A percentile compares a stretch with the other conserved stretches of the same genome.
Conservation (phyloP, 2,329 filamentous ascomycete genomes). For the Stachybotrys chartarum region DNA sequence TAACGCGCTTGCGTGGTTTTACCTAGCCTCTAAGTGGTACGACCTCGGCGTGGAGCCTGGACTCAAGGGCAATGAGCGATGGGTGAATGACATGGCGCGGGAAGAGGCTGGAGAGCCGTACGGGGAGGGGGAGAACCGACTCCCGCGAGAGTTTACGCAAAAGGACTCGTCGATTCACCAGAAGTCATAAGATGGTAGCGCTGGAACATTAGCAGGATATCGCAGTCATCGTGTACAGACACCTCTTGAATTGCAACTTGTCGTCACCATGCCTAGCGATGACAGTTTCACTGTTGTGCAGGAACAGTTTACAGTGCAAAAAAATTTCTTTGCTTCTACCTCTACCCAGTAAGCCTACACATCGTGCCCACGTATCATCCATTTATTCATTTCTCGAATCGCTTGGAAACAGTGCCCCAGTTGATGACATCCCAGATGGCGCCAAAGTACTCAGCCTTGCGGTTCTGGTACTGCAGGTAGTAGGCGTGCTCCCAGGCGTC, state of each 20-base stretch:
- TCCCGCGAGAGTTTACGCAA: constrained; percentile 36
- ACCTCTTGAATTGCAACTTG: too few relatives aligned
- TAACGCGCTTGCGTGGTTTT: constrained; percentile 70
- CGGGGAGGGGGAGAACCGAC: constrained; percentile 47
- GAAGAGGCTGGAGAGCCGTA: constrained; percentile 53
- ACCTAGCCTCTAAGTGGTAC: constrained; percentile 61
- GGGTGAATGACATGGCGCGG: constrained; percentile 34
- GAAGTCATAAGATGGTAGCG: background rate
- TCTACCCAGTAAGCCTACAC: background rate
- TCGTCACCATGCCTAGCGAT: too few relatives aligned
- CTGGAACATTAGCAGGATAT: too few relatives aligned
- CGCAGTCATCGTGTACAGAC: too few relatives aligned
- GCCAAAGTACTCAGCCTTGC: constrained; percentile 92
- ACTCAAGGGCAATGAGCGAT: constrained; percentile 48
- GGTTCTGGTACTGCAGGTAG: constrained; percentile 94
- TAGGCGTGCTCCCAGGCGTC: constrained; percentile 97
- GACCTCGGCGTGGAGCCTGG: constrained; percentile 40
- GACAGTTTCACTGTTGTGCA: too few relatives aligned
- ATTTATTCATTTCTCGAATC: constrained; percentile 48
- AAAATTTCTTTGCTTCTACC: background rate
- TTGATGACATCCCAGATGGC: constrained; percentile 94
- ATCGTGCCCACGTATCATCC: background rate
- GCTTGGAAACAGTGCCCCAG: constrained; percentile 83
- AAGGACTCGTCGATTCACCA: background rate
- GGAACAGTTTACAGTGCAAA: too few relatives aligned